Evolutionary conservation across 805 yeast genomes (phyloP).

Genomic region (Kluyveromyces siamensis): DNA sequence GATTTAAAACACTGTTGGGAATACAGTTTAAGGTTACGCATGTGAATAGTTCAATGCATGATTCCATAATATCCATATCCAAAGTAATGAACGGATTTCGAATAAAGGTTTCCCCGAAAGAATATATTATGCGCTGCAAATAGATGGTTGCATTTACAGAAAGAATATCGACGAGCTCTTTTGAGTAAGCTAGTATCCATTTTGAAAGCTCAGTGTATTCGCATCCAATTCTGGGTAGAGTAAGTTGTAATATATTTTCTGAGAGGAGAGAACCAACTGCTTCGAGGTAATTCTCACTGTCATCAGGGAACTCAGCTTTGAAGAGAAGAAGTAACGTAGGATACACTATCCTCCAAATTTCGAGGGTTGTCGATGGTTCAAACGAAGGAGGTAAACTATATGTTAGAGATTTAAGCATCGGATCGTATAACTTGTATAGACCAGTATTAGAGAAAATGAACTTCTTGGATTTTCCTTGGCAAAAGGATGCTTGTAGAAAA

Average conservation of each 20-base stretch:
- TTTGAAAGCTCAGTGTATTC: conserved; percentile 14
- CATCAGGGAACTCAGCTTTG: conserved; percentile 7
- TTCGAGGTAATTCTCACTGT: conserved; percentile 4
- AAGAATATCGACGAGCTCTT: conserved; percentile 4
- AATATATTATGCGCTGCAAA: conserved; percentile 19
- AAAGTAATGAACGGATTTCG: conserved; percentile 22
- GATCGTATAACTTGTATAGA: conserved; percentile 18
- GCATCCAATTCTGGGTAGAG: conserved; percentile 19
- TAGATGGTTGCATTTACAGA: conserved; percentile 8
- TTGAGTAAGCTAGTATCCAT: conserved; percentile 6
- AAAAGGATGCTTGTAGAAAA: conserved; percentile 13
- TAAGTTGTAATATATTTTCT: conserved; percentile 17
- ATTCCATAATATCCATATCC: conserved; percentile 9
- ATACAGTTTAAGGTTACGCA: conserved; percentile 9
- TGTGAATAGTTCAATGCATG: conserved; percentile 8
- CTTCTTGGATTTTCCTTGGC: conserved; percentile 2
- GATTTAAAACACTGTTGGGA: conserved; percentile 14
- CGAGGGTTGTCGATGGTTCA: conserved; percentile 9
- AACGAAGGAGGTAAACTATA: conserved; percentile 23
- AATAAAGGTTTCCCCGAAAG: conserved; percentile 21
- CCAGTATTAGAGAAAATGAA: conserved; percentile 17
- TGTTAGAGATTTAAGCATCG: conserved; percentile 17
- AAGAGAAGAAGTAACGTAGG: conserved; percentile 18
- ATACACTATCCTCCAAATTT: conserved; percentile 12
- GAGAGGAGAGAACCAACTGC: conserved; percentile 14